Percentiles rank a stretch among this genome's conserved stretches.
Conservation (phyloP, 148 eudicot genomes). For the Fallopia convolvulus region DNA sequence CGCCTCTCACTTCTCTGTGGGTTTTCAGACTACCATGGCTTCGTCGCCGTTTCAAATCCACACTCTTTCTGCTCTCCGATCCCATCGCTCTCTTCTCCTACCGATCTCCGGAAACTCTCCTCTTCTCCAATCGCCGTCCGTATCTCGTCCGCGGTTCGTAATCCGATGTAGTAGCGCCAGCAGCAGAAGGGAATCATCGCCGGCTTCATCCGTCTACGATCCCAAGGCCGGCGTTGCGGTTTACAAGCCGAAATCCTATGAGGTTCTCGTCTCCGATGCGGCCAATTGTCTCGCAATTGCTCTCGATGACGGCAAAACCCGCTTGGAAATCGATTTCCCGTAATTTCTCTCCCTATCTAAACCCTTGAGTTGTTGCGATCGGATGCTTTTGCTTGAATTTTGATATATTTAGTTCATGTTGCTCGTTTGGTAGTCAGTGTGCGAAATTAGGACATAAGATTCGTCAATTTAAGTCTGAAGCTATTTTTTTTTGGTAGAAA, state of each 20-base stretch:
- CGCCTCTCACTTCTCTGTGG: neutral
- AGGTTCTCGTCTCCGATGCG: conserved; percentile 78
- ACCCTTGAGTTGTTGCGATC: neutral
- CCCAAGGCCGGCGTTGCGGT: conserved; percentile 65
- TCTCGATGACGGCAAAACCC: conserved; percentile 56
- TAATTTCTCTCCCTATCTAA: conserved; percentile 18
- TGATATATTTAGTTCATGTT: neutral
- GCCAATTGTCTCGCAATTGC: conserved; percentile 61
- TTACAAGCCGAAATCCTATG: conserved; percentile 85
- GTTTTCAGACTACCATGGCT: neutral
- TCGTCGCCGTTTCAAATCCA: conserved; percentile 5
- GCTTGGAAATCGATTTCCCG: conserved; percentile 97
- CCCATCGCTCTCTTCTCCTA: conserved; percentile 11
- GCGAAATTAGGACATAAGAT: neutral
- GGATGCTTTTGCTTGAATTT: neutral
- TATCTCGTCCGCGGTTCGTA: conserved; percentile 11
- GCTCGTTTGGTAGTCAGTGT: neutral
- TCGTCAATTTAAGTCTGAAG: neutral
- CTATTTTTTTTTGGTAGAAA: neutral
- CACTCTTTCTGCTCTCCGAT: conserved; percentile 9
- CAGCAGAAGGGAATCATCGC: conserved; percentile 29
- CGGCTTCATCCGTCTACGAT: conserved; percentile 17
- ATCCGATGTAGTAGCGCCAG: conserved; percentile 21
- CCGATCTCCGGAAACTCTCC: conserved; percentile 14
- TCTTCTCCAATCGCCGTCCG: neutral